phyloP scores from a whole-genome alignment of 805 yeast genomes.

The Candida dendrica region DNA sequence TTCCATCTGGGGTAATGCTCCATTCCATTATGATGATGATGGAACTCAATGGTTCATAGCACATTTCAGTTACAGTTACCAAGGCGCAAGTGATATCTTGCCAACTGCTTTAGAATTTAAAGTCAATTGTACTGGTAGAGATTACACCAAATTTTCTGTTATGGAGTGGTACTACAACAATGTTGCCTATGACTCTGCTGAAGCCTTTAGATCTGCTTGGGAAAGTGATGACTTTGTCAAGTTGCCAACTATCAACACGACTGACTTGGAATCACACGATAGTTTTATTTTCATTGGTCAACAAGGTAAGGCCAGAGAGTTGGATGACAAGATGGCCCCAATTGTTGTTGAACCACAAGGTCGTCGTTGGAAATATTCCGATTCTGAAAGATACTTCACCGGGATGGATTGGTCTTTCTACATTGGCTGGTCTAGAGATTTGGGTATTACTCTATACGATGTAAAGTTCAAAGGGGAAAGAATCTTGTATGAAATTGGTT shows the following conservation, averaged over 20 bases:
- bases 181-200: slow-evolving; percentile 15
- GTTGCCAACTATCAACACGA: slow-evolving; percentile 8
- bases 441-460: slow-evolving; percentile 19
- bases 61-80: not conserved
- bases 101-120: slow-evolving; percentile 17
- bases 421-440: slow-evolving; percentile 19
- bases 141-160: slow-evolving; percentile 7
- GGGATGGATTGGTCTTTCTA: slow-evolving; percentile 26
- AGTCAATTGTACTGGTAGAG: slow-evolving; percentile 17
- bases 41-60: not conserved
- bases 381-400: slow-evolving; percentile 20
- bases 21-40: not conserved
- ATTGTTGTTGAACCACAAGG: slow-evolving; percentile 20
- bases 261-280: slow-evolving; percentile 4
- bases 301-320: slow-evolving; percentile 7
- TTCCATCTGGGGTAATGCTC: not conserved
- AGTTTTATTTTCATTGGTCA: slow-evolving; percentile 11
- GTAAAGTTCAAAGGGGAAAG: slow-evolving; percentile 23
- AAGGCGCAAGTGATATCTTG: slow-evolving; percentile 18
- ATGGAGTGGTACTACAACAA: slow-evolving; percentile 18
- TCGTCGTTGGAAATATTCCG: slow-evolving; percentile 20
- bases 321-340: slow-evolving; percentile 20
- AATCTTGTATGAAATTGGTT: slow-evolving; percentile 19
- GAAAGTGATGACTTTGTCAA: slow-evolving; percentile 12
- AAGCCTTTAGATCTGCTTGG: slow-evolving; percentile 18